phyloP scores from a whole-genome alignment of 169 alveolate species.

The Toxoplasma gondii region DNA sequence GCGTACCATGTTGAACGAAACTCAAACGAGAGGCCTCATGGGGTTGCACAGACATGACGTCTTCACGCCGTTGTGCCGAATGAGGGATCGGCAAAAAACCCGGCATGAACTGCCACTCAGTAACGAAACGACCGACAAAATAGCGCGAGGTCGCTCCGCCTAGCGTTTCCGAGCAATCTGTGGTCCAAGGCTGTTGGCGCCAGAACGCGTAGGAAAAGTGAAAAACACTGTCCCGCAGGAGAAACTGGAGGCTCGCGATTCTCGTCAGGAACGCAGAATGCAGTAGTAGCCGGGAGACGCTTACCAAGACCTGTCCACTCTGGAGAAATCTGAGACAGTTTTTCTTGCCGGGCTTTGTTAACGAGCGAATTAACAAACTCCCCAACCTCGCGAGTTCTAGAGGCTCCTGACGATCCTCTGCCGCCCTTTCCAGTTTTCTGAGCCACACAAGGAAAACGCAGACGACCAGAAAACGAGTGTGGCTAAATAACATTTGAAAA shows the following conservation, averaged over 20 bases:
- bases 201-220: too few relatives aligned
- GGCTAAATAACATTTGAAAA: neutral
- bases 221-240: too few relatives aligned
- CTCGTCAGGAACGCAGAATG: neutral
- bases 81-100: too few relatives aligned
- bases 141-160: too few relatives aligned
- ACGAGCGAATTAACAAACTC: neutral
- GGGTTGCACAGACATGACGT: neutral
- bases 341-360: neutral
- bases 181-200: too few relatives aligned
- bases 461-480: neutral
- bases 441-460: neutral
- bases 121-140: too few relatives aligned
- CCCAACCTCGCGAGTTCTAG: neutral
- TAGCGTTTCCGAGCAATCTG: too few relatives aligned
- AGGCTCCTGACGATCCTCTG: neutral
- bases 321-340: neutral
- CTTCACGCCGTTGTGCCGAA: neutral
- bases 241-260: too few relatives aligned
- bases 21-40: neutral
- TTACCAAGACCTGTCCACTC: conserved; percentile 16
- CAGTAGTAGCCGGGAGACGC: neutral
- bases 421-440: neutral
- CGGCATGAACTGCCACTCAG: too few relatives aligned
- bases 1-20: neutral